Evolutionary conservation across 2,329 filamentous ascomycete species (phyloP).

Genomic region (Xylariaceae sp.): DNA sequence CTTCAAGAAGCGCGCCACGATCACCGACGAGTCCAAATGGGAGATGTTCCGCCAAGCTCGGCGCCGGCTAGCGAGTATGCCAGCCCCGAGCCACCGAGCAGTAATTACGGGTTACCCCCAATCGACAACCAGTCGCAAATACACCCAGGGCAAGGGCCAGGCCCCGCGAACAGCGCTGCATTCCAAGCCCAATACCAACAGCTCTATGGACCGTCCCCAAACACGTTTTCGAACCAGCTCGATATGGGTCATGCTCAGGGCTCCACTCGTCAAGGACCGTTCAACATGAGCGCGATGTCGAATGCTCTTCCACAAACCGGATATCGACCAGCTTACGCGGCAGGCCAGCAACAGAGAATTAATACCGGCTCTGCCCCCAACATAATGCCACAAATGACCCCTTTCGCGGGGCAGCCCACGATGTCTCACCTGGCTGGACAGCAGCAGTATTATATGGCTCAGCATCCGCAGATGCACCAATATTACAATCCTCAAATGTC

Average conservation of each 20-base stretch:
- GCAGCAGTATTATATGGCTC: constrained; percentile 45
- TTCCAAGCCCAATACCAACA: constrained; percentile 28
- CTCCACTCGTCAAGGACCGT: constrained; percentile 30
- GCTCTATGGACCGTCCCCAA: constrained; percentile 29
- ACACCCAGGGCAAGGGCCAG: constrained; percentile 18
- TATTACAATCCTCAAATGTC: constrained; percentile 39
- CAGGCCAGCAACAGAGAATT: constrained; percentile 30
- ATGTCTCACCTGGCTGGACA: constrained; percentile 37
- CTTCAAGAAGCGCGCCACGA: background rate
- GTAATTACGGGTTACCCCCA: constrained; percentile 13
- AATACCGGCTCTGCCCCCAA: constrained; percentile 29
- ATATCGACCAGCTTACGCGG: constrained; percentile 36
- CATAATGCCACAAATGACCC: constrained; percentile 37
- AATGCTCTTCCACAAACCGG: constrained; percentile 38
- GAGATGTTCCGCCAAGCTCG: constrained; percentile 27
- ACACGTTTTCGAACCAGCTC: constrained; percentile 38
- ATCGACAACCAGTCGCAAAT: constrained; percentile 17
- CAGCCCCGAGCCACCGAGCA: constrained; percentile 15
- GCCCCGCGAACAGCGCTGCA: constrained; percentile 16
- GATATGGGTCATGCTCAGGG: constrained; percentile 35
- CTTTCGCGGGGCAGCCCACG: constrained; percentile 34
- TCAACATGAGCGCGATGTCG: constrained; percentile 44
- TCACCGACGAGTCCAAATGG: constrained; percentile 24
- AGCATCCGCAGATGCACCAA: constrained; percentile 37
- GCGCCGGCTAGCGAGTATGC: constrained; percentile 26